phyloP scores from a whole-genome alignment of 2,329 filamentous ascomycete genomes.

The Cercospora sesami region DNA sequence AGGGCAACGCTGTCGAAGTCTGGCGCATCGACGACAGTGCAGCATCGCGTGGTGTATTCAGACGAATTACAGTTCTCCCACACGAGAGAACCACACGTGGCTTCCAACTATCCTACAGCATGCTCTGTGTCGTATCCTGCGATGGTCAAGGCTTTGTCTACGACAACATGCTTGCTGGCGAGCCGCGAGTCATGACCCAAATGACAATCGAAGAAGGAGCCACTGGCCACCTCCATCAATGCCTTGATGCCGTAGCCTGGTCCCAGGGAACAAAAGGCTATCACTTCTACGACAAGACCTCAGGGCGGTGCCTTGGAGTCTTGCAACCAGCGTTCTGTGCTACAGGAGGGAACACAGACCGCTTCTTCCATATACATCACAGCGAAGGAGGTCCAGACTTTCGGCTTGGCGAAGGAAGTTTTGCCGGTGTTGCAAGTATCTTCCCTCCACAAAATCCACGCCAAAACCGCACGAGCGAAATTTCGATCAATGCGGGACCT shows the following conservation, averaged over 20 bases:
- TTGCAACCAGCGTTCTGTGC: slow-evolving; percentile 41
- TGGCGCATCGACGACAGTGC: slow-evolving; percentile 45
- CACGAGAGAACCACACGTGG: slow-evolving; percentile 49
- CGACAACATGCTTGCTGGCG: slow-evolving; percentile 39
- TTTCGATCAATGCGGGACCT: slow-evolving; percentile 26
- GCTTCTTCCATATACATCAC: slow-evolving; percentile 40
- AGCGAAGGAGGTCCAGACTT: slow-evolving; percentile 27
- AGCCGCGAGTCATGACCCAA: slow-evolving; percentile 40
- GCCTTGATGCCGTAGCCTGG: slow-evolving; percentile 45
- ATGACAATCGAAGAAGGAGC: slow-evolving; percentile 45
- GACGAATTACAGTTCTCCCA: slow-evolving; percentile 43
- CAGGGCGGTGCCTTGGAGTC: slow-evolving; percentile 43
- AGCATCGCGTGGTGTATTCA: slow-evolving; percentile 43
- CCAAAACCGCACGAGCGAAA: slow-evolving; percentile 18
- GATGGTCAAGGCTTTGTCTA: slow-evolving; percentile 50
- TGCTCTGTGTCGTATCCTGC: slow-evolving; percentile 50
- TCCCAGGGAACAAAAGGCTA: slow-evolving; percentile 48
- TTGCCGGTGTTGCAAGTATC: neutral
- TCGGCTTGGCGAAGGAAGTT: neutral
- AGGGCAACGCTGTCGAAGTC: slow-evolving; percentile 49
- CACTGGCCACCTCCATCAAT: slow-evolving; percentile 50
- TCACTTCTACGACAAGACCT: slow-evolving; percentile 45
- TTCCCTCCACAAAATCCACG: neutral
- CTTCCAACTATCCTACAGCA: slow-evolving; percentile 48
- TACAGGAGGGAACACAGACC: slow-evolving; percentile 22